Conservation (phyloP, 2,329 filamentous ascomycete genomes). For the Fusarium gaditjirri region DNA sequence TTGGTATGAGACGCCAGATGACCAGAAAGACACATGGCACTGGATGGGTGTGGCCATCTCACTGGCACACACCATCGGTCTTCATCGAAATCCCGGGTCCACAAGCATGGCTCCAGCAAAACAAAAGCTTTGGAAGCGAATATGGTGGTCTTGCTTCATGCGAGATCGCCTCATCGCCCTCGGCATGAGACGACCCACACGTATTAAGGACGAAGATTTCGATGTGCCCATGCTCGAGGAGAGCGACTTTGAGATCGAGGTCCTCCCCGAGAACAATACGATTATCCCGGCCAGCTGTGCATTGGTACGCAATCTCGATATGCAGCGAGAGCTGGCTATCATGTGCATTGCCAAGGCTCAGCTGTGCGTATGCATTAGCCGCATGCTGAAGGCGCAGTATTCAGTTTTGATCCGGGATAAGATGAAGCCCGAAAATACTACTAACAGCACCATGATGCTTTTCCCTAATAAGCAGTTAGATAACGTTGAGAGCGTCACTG, state of each 20-base stretch:
- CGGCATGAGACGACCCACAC: constrained; percentile 90
- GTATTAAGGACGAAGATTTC: constrained; percentile 93
- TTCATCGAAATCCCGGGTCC: constrained; percentile 84
- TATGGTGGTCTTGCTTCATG: constrained; percentile 99
- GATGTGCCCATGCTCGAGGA: constrained; percentile 91
- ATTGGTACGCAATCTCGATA: constrained; percentile 73
- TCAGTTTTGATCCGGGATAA: constrained; percentile 89
- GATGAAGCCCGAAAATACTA: constrained; percentile 79
- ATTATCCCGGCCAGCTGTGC: constrained; percentile 77
- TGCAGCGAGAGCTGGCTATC: constrained; percentile 81
- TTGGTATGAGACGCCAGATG: constrained; percentile 97
- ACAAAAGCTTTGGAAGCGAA: constrained; percentile 89
- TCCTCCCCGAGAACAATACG: constrained; percentile 73
- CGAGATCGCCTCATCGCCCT: constrained; percentile 91
- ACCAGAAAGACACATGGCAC: constrained; percentile 98
- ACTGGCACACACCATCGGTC: constrained; percentile 89
- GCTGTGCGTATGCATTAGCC: constrained; percentile 87
- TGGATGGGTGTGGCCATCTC: constrained; percentile 98
- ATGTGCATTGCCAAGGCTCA: constrained; percentile 95
- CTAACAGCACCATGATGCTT: constrained; percentile 85
- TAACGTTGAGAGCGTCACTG: constrained; percentile 81
- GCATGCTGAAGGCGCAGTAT: constrained; percentile 91
- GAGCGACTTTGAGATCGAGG: constrained; percentile 82
- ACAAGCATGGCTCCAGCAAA: constrained; percentile 79
- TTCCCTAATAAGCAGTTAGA: constrained; percentile 88